A percentile compares a stretch with the other conserved stretches of the same genome.
Conservation (phyloP, 108 stramenopile species). For the Discostella stelligeroides region DNA sequence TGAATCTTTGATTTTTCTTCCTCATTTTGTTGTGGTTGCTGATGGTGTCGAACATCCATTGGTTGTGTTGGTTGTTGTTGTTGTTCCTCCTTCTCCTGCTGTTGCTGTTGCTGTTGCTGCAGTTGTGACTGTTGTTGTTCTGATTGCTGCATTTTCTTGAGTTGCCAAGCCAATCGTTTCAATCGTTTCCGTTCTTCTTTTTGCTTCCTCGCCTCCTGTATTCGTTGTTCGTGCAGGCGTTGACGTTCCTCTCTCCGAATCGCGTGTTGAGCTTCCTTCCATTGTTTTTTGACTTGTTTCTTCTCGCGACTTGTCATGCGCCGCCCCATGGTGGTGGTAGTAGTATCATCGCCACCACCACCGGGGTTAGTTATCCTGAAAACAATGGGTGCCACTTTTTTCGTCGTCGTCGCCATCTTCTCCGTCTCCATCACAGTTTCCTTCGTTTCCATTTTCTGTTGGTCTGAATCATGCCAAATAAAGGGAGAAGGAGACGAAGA, state of each 20-base stretch:
- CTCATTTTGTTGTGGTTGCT: background rate
- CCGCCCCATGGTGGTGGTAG: conserved; percentile 61
- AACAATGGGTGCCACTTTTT: conserved; percentile 9
- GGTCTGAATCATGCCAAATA: background rate
- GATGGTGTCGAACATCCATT: background rate
- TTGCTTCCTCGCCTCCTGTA: conserved; percentile 30
- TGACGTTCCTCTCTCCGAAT: conserved; percentile 32
- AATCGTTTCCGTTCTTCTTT: conserved; percentile 32
- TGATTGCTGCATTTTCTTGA: conserved; percentile 2
- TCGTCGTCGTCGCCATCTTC: background rate
- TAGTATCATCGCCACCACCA: conserved; percentile 9
- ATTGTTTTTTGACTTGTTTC: conserved; percentile 53
- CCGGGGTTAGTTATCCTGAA: conserved; percentile 60
- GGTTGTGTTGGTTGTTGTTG: no score
- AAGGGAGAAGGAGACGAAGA: background rate
- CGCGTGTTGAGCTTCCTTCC: conserved; percentile 38
- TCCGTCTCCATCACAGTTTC: no score
- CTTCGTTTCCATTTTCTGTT: no score
- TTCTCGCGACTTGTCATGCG: conserved; percentile 84
- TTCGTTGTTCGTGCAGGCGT: conserved; percentile 22
- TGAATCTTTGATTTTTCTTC: no score
- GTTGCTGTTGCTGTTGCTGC: background rate
- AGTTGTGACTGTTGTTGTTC: conserved; percentile 11
- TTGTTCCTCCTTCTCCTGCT: no score
- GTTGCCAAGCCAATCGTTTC: conserved; percentile 15